Conservation (phyloP, 2,329 filamentous ascomycete species). For the Cadophora sp. region DNA sequence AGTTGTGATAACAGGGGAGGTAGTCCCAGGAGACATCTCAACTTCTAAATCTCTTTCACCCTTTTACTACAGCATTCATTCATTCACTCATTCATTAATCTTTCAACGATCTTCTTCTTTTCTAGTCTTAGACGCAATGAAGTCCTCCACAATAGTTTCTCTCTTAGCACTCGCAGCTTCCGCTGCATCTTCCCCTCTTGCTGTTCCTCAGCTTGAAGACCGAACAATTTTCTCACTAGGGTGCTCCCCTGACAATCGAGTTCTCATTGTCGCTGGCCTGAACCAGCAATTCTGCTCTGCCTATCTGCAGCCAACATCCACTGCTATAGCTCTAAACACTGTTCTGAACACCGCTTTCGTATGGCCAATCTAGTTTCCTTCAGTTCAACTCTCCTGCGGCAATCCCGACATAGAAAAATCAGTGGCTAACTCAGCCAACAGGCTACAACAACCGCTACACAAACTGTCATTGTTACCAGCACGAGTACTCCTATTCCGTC, state of each 20-base stretch:
- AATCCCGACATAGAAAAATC: neutral
- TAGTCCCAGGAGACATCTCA: too few species aligned
- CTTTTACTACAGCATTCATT: too few species aligned
- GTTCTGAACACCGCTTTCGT: neutral
- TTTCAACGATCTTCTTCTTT: neutral
- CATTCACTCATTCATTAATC: neutral
- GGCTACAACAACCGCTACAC: neutral
- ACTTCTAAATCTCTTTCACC: too few species aligned
- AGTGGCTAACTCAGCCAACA: neutral
- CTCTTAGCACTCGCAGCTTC: neutral
- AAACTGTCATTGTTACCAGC: neutral
- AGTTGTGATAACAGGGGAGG: too few species aligned
- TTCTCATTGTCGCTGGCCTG: neutral
- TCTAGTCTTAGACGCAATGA: neutral
- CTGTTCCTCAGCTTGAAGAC: neutral
- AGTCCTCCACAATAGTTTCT: neutral
- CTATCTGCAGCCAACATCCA: neutral
- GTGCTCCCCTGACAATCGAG: neutral
- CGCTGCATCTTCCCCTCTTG: neutral
- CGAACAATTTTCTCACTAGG: neutral
- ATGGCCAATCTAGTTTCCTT: neutral
- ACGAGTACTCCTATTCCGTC: neutral
- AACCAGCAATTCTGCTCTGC: slow-evolving; percentile 3
- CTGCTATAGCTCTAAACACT: neutral
- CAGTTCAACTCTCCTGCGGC: too few species aligned